phyloP scores from a whole-genome alignment of 2,329 filamentous ascomycete genomes.

The Lecanicillium sp. region DNA sequence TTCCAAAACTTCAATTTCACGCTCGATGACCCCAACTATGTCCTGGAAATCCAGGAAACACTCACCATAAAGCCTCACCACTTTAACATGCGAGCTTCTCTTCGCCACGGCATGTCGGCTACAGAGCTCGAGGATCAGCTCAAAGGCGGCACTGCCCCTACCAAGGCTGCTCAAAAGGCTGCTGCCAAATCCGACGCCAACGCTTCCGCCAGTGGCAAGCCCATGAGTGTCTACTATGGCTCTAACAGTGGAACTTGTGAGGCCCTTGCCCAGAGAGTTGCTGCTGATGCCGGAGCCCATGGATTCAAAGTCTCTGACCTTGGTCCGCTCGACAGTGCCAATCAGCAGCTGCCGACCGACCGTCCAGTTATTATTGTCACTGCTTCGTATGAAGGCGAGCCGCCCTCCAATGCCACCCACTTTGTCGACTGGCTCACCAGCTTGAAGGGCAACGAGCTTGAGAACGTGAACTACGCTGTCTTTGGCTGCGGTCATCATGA shows the following conservation, averaged over 20 bases:
- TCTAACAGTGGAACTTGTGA: conserved; percentile 73
- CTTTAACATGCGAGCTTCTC: conserved; percentile 54
- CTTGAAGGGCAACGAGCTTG: conserved; percentile 43
- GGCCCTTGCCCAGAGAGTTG: conserved; percentile 57
- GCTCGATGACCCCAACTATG: conserved; percentile 54
- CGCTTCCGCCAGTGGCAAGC: conserved; percentile 26
- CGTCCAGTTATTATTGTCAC: conserved; percentile 62
- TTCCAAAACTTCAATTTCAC: conserved; percentile 67
- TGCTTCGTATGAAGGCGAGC: conserved; percentile 68
- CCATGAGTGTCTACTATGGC: conserved; percentile 64
- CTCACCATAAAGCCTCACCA: conserved; percentile 59
- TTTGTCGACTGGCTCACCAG: conserved; percentile 63
- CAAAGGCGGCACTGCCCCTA: conserved; percentile 21
- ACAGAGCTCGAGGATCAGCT: conserved; percentile 42
- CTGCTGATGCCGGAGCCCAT: conserved; percentile 49
- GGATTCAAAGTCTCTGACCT: conserved; percentile 53
- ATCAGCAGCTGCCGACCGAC: conserved; percentile 52
- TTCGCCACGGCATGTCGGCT: conserved; percentile 43
- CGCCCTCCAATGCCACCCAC: conserved; percentile 63
- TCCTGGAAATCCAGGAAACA: conserved; percentile 48
- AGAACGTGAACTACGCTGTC: conserved; percentile 57
- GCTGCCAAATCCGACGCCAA: conserved; percentile 5
- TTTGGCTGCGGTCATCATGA: conserved; percentile 61
- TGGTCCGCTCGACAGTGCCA: conserved; percentile 55
- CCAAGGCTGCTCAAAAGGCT: conserved; percentile 17